Conservation (phyloP, 2,329 filamentous ascomycete species). For the Ceratocystis cacaofunesta region DNA sequence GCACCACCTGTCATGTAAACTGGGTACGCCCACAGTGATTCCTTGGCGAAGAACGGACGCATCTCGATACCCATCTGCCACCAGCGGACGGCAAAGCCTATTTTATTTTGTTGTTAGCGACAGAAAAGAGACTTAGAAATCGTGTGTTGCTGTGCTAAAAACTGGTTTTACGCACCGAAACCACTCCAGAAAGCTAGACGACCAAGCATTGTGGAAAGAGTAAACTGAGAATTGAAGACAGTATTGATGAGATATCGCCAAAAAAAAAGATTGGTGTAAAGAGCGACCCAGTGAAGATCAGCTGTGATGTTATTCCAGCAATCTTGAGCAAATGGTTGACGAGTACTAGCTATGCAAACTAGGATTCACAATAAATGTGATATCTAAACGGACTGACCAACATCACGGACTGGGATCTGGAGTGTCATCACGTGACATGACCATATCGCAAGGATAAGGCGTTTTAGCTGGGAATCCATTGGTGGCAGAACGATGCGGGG, state of each 20-base stretch:
- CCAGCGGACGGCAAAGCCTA: slow-evolving; percentile 79
- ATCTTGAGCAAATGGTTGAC: background rate
- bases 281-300: background rate
- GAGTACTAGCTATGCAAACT: background rate
- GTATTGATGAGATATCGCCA: background rate
- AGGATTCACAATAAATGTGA: background rate
- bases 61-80: slow-evolving; percentile 98
- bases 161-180: slow-evolving; percentile 55
- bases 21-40: slow-evolving; percentile 82
- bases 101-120: background rate
- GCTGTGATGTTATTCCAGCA: background rate
- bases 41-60: slow-evolving; percentile 78
- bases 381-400: background rate
- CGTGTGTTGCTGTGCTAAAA: background rate
- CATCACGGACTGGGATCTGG: background rate
- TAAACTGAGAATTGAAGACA: background rate
- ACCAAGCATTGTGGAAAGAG: slow-evolving; percentile 38
- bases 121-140: background rate
- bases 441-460: background rate
- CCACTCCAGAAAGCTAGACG: slow-evolving; percentile 70
- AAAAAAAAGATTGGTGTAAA: background rate
- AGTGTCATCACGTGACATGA: background rate
- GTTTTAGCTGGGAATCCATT: background rate
- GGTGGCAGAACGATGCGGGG: background rate
- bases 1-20: slow-evolving; percentile 73